Base-by-base conservation (phyloP, 768 basidiomycete species). In the Gyrodon lividus region DNA sequence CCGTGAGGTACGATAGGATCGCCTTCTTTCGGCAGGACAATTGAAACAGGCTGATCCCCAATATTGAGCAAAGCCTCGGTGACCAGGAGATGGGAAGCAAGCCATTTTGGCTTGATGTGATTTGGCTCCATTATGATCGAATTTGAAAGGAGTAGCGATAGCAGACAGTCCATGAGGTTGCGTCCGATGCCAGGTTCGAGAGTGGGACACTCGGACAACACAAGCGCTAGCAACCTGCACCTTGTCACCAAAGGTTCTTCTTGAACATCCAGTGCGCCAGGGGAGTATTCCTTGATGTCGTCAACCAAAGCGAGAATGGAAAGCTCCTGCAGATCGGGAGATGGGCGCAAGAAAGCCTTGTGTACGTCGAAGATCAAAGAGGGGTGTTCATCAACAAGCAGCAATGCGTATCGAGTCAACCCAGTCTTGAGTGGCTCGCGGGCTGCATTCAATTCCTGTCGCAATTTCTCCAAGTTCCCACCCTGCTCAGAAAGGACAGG, bases 281-380 rank as follows among this genome's bases (percentile, higher is more conserved):
- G 77, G 1, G 86, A 84, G 61, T 86, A 87, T 26, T 72, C 70
- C 53, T 82, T 83, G 63, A 96, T 79, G 62, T 92, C 88, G 30
- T 89, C 86, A 52, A 94, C 75, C 47, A 98, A 78, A 49, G 82
- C 77, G 38, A 79, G 78, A 43, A 95, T 76, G 6, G 87, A 86
- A 56, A 84, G 73, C 22, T 79, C 75, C 54, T 86, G 83, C 59
- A 85, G 79, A 38, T 75, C 71, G 42, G 75, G 79, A 47, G 74
- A 74, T 10, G 80, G 73, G 23, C 85, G 84, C 50, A 89, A 78
- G 68, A 97, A 94, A 19, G 90, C 89, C 22, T 78, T 78, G 57
- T 88, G 84, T 33, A 97, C 78, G 64, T 97, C 93, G 63, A 95
- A 97, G 37, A 97, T 83, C 48, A 98, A 80, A 7, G 87, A 85